Evolutionary conservation across 2,329 filamentous ascomycete species (phyloP).

Genomic region (Alternaria burnsii): DNA sequence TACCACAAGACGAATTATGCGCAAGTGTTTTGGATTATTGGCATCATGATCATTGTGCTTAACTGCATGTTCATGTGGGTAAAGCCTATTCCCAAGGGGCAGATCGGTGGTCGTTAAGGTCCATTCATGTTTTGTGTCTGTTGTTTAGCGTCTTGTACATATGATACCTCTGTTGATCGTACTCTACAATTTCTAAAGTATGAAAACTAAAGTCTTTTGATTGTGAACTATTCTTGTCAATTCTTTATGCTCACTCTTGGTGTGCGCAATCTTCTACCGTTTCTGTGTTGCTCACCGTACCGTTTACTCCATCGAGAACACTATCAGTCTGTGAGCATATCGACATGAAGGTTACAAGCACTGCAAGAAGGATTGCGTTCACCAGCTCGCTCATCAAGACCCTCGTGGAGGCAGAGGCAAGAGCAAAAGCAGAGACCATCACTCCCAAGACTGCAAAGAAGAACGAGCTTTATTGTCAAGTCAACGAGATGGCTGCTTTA

Average conservation of each 20-base stretch:
- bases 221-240: background rate
- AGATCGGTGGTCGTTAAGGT: slow-evolving; percentile 57
- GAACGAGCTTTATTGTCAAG: no score
- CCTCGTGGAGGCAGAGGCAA: no score
- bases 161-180: slow-evolving; percentile 11
- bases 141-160: slow-evolving; percentile 7
- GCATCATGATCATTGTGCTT: slow-evolving; percentile 74
- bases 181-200: background rate
- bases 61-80: slow-evolving; percentile 74
- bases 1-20: slow-evolving; percentile 75
- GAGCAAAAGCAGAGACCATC: no score
- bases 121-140: background rate
- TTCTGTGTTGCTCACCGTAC: no score
- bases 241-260: background rate
- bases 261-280: background rate
- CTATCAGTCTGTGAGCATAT: no score
- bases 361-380: no score
- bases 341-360: no score
- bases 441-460: no score
- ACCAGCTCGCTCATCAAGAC: no score
- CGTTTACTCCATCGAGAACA: background rate
- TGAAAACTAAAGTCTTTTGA: background rate
- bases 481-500: no score
- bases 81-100: slow-evolving; percentile 63
- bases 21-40: slow-evolving; percentile 82